These are phyloP conservation scores for Naganishia albida DNA, from an alignment of 1,284 basidiomycete genomes.

Conservation along the genomic window DNA sequence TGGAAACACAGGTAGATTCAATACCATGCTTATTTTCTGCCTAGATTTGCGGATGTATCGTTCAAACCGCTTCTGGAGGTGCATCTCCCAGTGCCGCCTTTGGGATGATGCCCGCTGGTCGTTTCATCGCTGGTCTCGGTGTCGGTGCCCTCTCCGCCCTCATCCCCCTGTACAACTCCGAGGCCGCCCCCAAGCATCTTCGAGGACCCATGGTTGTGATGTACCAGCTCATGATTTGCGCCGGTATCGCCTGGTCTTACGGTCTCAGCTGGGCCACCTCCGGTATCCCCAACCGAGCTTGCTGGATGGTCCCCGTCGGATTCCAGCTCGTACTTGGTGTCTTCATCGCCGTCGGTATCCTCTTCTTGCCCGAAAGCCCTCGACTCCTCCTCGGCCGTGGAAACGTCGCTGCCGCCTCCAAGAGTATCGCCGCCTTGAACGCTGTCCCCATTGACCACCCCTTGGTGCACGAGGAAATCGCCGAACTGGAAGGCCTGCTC, in stretches of 20 bases:
- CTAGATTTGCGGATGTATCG: slow-evolving; percentile 64
- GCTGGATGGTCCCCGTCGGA: slow-evolving; percentile 62
- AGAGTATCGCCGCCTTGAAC: slow-evolving; percentile 68
- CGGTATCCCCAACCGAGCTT: slow-evolving; percentile 61
- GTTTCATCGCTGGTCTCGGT: slow-evolving; percentile 45
- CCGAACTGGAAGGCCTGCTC: slow-evolving; percentile 63
- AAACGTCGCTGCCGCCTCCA: slow-evolving; percentile 59
- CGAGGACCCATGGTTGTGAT: slow-evolving; percentile 71
- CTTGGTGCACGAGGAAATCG: slow-evolving; percentile 65
- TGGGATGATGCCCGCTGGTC: slow-evolving; percentile 66
- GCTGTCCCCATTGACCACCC: slow-evolving; percentile 64
- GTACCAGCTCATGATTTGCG: slow-evolving; percentile 74
- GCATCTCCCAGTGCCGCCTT: slow-evolving; percentile 62
- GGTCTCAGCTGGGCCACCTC: slow-evolving; percentile 72
- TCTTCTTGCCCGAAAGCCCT: slow-evolving; percentile 72
- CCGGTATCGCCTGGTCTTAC: slow-evolving; percentile 70
- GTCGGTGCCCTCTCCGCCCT: slow-evolving; percentile 77
- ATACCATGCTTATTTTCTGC: neutral
- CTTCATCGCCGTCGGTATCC: slow-evolving; percentile 59
- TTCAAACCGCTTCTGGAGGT: slow-evolving; percentile 67
- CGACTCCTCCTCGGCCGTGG: slow-evolving; percentile 46
- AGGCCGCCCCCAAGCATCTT: slow-evolving; percentile 72
- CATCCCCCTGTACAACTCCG: slow-evolving; percentile 77
- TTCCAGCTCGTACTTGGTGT: slow-evolving; percentile 44
- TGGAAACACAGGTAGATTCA: neutral